phyloP scores from a whole-genome alignment of 2,329 filamentous ascomycete genomes.

The Colletotrichum orbiculare region DNA sequence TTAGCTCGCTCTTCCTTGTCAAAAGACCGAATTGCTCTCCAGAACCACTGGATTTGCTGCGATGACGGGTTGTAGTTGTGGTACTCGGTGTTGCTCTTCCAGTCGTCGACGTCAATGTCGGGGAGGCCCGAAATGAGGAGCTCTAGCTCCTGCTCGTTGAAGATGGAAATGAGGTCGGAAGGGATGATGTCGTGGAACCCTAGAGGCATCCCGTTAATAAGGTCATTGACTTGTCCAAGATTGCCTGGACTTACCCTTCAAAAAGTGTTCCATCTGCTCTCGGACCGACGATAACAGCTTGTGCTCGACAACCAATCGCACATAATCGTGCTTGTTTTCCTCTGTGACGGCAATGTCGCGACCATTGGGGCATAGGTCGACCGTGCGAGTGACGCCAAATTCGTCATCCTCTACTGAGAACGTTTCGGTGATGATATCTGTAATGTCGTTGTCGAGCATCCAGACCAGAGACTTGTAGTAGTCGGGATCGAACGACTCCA shows the following conservation, averaged over 20 bases:
- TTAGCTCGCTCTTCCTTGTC: slow-evolving; percentile 99
- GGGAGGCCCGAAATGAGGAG: slow-evolving; percentile 95
- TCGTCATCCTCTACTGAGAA: slow-evolving; percentile 95
- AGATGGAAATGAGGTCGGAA: slow-evolving; percentile 92
- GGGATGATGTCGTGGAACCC: slow-evolving; percentile 99
- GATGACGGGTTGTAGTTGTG: slow-evolving; percentile 97
- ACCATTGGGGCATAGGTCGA: slow-evolving; percentile 88
- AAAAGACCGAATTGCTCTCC: slow-evolving; percentile 95
- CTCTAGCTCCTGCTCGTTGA: slow-evolving; percentile 98
- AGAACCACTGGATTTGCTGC: slow-evolving; percentile 99
- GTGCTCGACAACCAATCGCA: slow-evolving; percentile 93
- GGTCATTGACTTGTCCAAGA: slow-evolving; percentile 43
- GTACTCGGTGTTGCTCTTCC: slow-evolving; percentile 99
- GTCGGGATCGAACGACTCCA: slow-evolving; percentile 98
- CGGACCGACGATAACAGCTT: slow-evolving; percentile 91
- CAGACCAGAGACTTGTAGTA: slow-evolving; percentile 99
- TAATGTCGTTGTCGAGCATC: slow-evolving; percentile 99
- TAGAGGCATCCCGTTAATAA: slow-evolving; percentile 42
- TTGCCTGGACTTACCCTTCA: slow-evolving; percentile 70
- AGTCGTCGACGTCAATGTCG: slow-evolving; percentile 97
- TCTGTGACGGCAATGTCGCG: slow-evolving; percentile 94
- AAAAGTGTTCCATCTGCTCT: slow-evolving; percentile 93
- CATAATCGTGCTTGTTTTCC: slow-evolving; percentile 98
- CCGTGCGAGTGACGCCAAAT: slow-evolving; percentile 88
- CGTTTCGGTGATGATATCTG: slow-evolving; percentile 95